Evolutionary conservation across 352 stramenopile genomes (phyloP).

Genomic region (Pythium rhizo-oryzae): DNA sequence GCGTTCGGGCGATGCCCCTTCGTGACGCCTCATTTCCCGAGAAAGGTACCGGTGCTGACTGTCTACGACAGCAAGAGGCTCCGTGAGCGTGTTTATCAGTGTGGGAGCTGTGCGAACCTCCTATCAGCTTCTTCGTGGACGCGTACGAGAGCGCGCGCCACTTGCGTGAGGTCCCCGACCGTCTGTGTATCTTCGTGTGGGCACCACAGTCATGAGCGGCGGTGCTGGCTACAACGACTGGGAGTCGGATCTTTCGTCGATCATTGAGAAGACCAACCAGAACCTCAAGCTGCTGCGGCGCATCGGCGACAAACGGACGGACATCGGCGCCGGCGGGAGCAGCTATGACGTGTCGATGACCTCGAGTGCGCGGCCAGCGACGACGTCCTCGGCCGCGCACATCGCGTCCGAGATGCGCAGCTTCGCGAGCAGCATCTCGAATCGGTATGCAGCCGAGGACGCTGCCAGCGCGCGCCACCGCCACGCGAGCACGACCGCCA

Average conservation of each 20-base stretch:
- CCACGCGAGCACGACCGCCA: slow-evolving; percentile 18
- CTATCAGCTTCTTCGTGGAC: background rate
- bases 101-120: background rate
- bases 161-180: too few species aligned
- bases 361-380: slow-evolving; percentile 9
- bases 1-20: background rate
- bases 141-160: background rate
- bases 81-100: background rate
- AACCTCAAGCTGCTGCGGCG: slow-evolving; percentile 84
- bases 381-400: slow-evolving; percentile 24
- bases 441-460: slow-evolving; percentile 30
- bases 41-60: background rate
- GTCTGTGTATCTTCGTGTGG: background rate
- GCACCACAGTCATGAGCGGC: slow-evolving; percentile 44
- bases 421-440: slow-evolving; percentile 32
- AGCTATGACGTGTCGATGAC: slow-evolving; percentile 48
- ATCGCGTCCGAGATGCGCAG: slow-evolving; percentile 32
- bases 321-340: slow-evolving; percentile 16
- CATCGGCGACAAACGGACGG: slow-evolving; percentile 74
- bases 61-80: background rate
- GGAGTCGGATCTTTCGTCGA: slow-evolving; percentile 83
- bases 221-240: slow-evolving; percentile 58
- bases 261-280: slow-evolving; percentile 90
- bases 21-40: slow-evolving; percentile 1
- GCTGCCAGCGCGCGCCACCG: background rate